These are phyloP conservation scores for Lipomyces yamadae DNA, from an alignment of 805 yeast species.

Conservation along the genomic window DNA sequence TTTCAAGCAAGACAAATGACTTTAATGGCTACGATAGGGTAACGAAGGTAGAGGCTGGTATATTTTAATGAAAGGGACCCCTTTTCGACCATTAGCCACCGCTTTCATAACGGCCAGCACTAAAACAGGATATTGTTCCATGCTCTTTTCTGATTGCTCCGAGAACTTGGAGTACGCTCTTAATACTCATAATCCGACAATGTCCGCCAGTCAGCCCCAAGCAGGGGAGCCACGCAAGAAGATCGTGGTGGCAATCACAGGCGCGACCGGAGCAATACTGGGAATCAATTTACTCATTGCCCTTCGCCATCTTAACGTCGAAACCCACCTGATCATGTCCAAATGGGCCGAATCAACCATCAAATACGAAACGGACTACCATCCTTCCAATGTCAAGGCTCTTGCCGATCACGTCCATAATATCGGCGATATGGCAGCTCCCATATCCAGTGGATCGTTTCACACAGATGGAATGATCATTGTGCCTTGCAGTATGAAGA, in stretches of 20 bases:
- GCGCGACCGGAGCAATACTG: constrained; percentile 2
- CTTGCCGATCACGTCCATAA: not conserved
- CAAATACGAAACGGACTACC: not conserved
- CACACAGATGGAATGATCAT: not conserved
- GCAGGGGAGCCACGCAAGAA: not conserved
- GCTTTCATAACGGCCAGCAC: not conserved
- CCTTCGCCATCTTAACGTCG: not conserved
- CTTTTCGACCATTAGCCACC: not conserved
- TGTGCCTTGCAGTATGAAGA: not conserved
- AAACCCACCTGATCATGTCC: not conserved
- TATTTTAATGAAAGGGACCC: not conserved
- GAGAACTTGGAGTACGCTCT: not conserved
- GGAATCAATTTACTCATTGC: not conserved
- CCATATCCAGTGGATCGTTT: not conserved
- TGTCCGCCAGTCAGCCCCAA: not conserved
- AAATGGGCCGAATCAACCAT: constrained; percentile 1
- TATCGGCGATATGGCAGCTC: not conserved
- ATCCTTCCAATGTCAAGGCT: not conserved
- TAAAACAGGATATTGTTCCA: not conserved
- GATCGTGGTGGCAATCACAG: constrained; percentile 3
- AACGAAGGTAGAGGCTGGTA: not conserved
- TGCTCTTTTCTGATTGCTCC: not conserved
- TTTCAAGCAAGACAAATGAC: not conserved
- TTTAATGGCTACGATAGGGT: not conserved
- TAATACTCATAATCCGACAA: constrained; percentile 1